phyloP scores from a whole-genome alignment of 192 early-diverging fungal genomes.

The Entomortierella chlamydospora region DNA sequence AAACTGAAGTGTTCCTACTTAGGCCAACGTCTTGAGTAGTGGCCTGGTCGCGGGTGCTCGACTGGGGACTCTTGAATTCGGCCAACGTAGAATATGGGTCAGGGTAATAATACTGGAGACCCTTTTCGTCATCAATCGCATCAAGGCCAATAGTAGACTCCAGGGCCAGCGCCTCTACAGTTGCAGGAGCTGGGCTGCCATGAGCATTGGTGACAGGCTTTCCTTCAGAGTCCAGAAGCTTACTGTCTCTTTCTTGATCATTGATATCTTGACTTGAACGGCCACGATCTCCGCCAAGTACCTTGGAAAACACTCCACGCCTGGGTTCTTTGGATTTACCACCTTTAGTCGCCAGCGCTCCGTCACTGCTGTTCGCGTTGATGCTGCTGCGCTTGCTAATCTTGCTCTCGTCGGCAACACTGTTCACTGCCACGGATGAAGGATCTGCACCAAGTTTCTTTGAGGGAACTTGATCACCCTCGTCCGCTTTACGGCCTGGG shows the following conservation, averaged over 20 bases:
- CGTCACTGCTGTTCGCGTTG: background rate
- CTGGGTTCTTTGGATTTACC: constrained; percentile 25
- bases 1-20: background rate
- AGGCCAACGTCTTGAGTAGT: background rate
- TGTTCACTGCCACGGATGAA: background rate
- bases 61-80: constrained; percentile 13
- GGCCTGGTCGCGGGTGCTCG: background rate
- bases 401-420: background rate
- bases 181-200: background rate
- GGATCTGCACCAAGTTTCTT: constrained; percentile 6
- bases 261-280: constrained; percentile 25
- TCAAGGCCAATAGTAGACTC: constrained; percentile 10
- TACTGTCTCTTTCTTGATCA: constrained; percentile 14
- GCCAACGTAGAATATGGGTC: constrained; percentile 27
- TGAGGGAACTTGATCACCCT: constrained; percentile 5
- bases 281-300: constrained; percentile 3
- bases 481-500: constrained; percentile 13
- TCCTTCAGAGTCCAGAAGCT: background rate
- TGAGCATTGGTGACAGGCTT: background rate
- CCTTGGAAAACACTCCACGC: constrained; percentile 35
- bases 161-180: constrained; percentile 24
- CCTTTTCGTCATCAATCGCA: constrained; percentile 19
- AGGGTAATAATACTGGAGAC: constrained; percentile 40
- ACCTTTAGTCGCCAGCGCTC: background rate
- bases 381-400: constrained; percentile 5